Evolutionary conservation across 1,284 basidiomycete genomes (phyloP), one percentile per base, ranked within the genome.

Genomic region (Sphaerobolus stellatus): DNA sequence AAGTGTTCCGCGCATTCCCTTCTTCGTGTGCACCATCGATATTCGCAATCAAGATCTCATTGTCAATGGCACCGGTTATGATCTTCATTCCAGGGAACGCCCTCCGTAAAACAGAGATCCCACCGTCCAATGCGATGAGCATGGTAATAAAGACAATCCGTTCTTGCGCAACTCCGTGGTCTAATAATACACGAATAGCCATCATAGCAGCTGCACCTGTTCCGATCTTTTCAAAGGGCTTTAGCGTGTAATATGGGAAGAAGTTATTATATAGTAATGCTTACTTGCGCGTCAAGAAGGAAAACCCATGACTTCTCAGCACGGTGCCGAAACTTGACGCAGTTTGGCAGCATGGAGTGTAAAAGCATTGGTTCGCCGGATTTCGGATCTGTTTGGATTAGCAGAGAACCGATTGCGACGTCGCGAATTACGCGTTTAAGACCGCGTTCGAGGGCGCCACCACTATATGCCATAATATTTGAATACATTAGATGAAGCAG

Each of bases 201-300:
- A 98, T 98, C 70, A 95, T 88, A 1, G 92, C 94, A 4, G 95
- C 86, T 0, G 96, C 95, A 2, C 89, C 96, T 0, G 95, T 98
- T 4, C 93, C 94, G 69, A 98, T 94, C 84, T 96, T 59, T 38
- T 34, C 11, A 45, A 27, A 40, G 13, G 33, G 38, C 30, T 27
- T 50, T 13, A 52, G 28, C 46, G 27, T 28, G 38, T 13, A 28
- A 38, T 9, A 27, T 27, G 28, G n/a, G 6, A 45, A 20, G 43
- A 25, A 20, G 20, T 33, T 34, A 29, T 9, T 45, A 22, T 16
- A 34, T 7, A n/a, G n/a, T 18, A 55, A 16, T 44, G 48, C 66
- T 44, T 62, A 84, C 89, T 77, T 94, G 95, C 3, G 92, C 90
- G 67, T 98, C 96, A 29, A 98, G 77, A n/a, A 99, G 71, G 67